These are phyloP conservation scores for Fusarium duplospermum DNA, from an alignment of 2,329 filamentous ascomycete species.

Conservation along the genomic window DNA sequence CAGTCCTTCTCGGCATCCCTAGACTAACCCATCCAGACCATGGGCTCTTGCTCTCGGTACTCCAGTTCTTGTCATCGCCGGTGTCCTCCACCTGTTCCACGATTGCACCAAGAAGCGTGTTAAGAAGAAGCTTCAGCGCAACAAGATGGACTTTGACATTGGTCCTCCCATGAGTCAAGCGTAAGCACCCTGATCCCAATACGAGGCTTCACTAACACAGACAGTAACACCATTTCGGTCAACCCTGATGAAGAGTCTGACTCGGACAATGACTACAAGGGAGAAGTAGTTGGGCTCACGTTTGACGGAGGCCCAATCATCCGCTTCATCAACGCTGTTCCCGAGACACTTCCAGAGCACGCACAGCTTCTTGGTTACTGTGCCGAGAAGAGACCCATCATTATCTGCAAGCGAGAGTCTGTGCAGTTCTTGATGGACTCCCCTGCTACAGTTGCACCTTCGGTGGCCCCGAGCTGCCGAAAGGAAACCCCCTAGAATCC, in stretches of 20 bases:
- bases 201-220: constrained; percentile 26
- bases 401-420: constrained; percentile 52
- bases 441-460: constrained; percentile 14
- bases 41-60: constrained; percentile 71
- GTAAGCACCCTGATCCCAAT: constrained; percentile 44
- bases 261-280: constrained; percentile 47
- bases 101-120: constrained; percentile 52
- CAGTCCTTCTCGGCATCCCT: neutral
- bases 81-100: constrained; percentile 62
- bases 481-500: constrained; percentile 13
- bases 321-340: constrained; percentile 53
- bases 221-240: constrained; percentile 53
- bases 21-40: constrained; percentile 48
- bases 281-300: constrained; percentile 58
- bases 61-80: constrained; percentile 69
- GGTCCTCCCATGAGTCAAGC: constrained; percentile 57
- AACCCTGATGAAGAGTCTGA: constrained; percentile 50
- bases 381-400: constrained; percentile 50
- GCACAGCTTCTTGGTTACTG: constrained; percentile 53
- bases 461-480: constrained; percentile 15
- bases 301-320: constrained; percentile 60
- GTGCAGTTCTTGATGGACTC: constrained; percentile 48
- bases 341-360: constrained; percentile 46
- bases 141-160: constrained; percentile 37
- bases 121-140: constrained; percentile 44